Base-by-base conservation (phyloP, 352 stramenopile species). In the Globisporangium perplexum region DNA sequence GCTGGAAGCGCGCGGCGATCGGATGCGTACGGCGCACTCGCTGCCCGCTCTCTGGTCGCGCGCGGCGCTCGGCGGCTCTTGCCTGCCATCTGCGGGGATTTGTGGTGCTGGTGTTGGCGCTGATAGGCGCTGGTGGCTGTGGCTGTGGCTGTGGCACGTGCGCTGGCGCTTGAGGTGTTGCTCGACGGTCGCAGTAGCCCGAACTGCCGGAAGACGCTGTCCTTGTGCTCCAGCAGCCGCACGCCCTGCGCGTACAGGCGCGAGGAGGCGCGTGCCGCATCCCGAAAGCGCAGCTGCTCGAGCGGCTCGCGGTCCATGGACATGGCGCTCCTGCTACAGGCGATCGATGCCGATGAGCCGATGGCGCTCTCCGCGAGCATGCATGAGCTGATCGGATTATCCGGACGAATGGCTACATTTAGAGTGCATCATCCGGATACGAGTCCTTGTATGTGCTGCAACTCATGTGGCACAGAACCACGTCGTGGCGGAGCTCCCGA, bases 171-270 rank as follows among this genome's bases (percentile, higher is more conserved):
- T 5, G 39, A 1, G 8, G 4, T 42, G 15, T 1, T 10, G 6
- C 36, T 45, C 39, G 39, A 24, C 39, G 39, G 39, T 18, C 39
- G 39, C 39, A 66, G 51, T 3, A 85, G 59, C 1, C 79, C 76
- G 52, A 86, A 90, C 38, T 82, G 68, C 41, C 68, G 67, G 41
- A 75, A 85, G 3, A 90, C 63, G 7, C 68, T 63, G 50, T 86
- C 63, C 52, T 85, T 87, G 62, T 88, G 71, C 28, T 75, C 62
- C 26, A 72, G 62, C n/a, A 77, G 51, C 41, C 77, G 69, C 44
- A 74, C 69, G 18, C 66, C 79, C 46, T 88, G 74, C 0, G 71
- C 63, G 50, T 88, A 90, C 38, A 90, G 57, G 12, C 79, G 66
- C 23, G 73, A 63, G 55, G 73, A 82, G 20, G 71, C 67, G 1